Conservation (phyloP, 768 basidiomycete genomes). For the Rhodosporidiobolus sp. region DNA sequence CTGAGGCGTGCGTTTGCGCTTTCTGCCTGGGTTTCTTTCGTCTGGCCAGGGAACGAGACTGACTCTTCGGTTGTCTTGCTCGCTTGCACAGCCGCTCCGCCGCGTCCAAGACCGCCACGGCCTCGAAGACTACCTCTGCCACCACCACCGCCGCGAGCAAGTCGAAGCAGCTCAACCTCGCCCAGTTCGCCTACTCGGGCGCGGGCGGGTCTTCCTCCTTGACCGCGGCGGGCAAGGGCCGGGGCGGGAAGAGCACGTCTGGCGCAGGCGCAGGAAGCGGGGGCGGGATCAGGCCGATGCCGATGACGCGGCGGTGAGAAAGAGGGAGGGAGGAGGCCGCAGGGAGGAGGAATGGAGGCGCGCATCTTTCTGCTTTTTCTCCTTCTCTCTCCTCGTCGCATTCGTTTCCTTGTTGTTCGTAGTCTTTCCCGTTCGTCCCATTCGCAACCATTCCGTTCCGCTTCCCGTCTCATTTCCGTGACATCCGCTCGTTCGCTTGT, state of each 20-base stretch:
- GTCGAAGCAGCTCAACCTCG: not conserved
- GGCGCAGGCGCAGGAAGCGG: not conserved
- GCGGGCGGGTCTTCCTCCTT: not conserved
- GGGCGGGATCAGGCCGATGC: conserved; percentile 35
- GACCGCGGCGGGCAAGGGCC: not conserved
- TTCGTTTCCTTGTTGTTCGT: not conserved
- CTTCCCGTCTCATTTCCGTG: too few species aligned
- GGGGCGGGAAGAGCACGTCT: not conserved
- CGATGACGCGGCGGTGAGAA: not conserved
- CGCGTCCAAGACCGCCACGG: not conserved
- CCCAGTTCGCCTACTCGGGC: not conserved
- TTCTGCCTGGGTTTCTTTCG: not conserved
- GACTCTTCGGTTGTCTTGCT: not conserved
- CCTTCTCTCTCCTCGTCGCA: not conserved
- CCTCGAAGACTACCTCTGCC: not conserved
- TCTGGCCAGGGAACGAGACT: not conserved
- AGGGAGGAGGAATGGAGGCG: not conserved
- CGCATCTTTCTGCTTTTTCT: too few species aligned
- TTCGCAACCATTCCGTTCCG: not conserved
- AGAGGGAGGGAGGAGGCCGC: not conserved
- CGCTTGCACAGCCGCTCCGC: not conserved
- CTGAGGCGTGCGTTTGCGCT: conserved; percentile 10
- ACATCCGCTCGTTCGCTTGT: too few species aligned
- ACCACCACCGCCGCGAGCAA: not conserved
- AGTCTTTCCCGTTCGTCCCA: too few species aligned